Evolutionary conservation across 2,329 filamentous ascomycete species (phyloP).

Genomic region (Clonostachys rosea): DNA sequence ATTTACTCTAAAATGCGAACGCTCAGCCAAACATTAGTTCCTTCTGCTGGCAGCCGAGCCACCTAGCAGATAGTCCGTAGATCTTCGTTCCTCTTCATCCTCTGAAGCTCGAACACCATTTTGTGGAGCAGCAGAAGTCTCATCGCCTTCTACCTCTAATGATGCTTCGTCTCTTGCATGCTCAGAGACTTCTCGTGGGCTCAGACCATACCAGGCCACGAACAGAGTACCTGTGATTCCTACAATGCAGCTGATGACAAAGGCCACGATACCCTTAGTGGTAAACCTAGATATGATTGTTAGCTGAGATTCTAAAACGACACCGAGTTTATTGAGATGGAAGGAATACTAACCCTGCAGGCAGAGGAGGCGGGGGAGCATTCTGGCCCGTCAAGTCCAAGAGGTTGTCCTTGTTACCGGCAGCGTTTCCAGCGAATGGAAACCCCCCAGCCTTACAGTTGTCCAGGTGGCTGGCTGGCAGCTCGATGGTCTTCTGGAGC

Average conservation of each 20-base stretch:
- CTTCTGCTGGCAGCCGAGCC: no score
- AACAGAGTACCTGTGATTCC: slow-evolving; percentile 65
- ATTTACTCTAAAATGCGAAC: no score
- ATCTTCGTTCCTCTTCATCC: no score
- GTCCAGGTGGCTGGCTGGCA: slow-evolving; percentile 35
- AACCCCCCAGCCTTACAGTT: slow-evolving; percentile 28
- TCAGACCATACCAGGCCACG: slow-evolving; percentile 62
- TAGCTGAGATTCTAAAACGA: no score
- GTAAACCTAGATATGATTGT: slow-evolving; percentile 47
- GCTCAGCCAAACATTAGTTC: no score
- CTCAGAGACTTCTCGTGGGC: not conserved
- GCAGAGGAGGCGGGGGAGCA: slow-evolving; percentile 11
- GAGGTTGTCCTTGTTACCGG: slow-evolving; percentile 47
- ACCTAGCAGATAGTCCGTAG: no score
- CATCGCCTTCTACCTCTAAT: no score
- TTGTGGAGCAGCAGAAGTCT: no score
- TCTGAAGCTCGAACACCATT: no score
- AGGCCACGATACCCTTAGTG: slow-evolving; percentile 63
- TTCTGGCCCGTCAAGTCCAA: slow-evolving; percentile 35
- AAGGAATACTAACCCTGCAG: not conserved
- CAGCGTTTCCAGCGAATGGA: slow-evolving; percentile 51
- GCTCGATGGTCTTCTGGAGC: slow-evolving; percentile 31
- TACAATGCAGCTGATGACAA: slow-evolving; percentile 66
- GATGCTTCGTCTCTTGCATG: no score
- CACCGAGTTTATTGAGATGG: no score